Base-by-base conservation (phyloP, 495 filamentous ascomycete species). In the Penicillium daleae region DNA sequence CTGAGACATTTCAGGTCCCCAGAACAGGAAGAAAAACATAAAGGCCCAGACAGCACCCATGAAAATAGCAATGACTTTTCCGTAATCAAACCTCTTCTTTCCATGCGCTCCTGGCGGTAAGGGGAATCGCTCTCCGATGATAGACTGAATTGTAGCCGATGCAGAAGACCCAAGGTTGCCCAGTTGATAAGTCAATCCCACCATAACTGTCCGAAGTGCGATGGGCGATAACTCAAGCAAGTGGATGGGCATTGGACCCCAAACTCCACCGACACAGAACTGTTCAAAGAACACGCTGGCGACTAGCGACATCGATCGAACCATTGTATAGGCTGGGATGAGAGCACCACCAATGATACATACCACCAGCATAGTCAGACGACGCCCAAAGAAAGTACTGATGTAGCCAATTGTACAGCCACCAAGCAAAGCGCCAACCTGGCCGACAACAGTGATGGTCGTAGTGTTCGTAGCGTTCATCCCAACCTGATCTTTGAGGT, bases 21-120 rank as follows among this genome's bases (percentile, higher is more conserved):
- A 55, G 19, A 94, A 71, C 0, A 89, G 88, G 32, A 94, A 64
- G 0, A 93, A 0, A 60, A 95, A 89, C 13, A 87, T 83, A 69
- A 93, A 96, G 7, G 71, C 87, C 71, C 87, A 95, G 9, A 95
- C 92, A 64, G 89, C 91, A 8, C 85, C 92, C 89, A 94, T 90
- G 73, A 94, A 92, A 67, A 96, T 93, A 63, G 89, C 90, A 65
- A 96, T 92, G 9, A 97, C 92, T 61, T 89, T 88, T 7, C 92
- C 92, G 59, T 96, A 96, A 55, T 92, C 74, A 70, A 92, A 96
- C n/a, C 90, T 75, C 7, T 75, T 76, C 27, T 81, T 80, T 0
- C 80, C 48, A 35, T 52, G 31, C 0, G 32, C 35, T 7, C 50
- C 29, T 13, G 61, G 80, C 7, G 86, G 80, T 4, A 96, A 77